Base-by-base conservation (phyloP, 768 basidiomycete genomes). In the Boletus pseudopeckii region DNA sequence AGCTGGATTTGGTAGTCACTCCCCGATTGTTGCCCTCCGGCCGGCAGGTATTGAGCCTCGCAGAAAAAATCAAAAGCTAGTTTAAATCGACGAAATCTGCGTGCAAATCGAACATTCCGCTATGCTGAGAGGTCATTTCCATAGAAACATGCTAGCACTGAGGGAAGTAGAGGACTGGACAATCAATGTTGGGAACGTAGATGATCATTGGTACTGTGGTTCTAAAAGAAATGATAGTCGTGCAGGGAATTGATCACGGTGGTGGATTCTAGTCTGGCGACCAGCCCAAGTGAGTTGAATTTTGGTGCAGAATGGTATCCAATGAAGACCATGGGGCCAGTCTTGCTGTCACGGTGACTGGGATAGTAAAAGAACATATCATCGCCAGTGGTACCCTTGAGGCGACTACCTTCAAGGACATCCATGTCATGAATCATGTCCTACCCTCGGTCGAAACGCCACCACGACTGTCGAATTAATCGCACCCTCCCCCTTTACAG, bases 381-480 rank as follows among this genome's bases (percentile, higher is more conserved):
- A 13, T 40, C 20, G 3, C 20, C 39, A 20, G 39, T 41, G 22
- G 9, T 22, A 22, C 24, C 24, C 24, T 26, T 26, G 24, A 26
- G 24, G 24, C 24, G 24, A 28, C 28, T 28, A 28, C 40, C 7
- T 48, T 50, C 34, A 18, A 36, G 20, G 33, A 8, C 24, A 26
- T 41, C 22, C 33, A 17, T 20, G 26, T 60, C 56, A 64, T 15
- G 44, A 50, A 45, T 48, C 24, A 6, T 50, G 45, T 43, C 40
- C 50, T 43, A 43, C 30, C 15, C 46, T 61, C 28, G 79, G 78
- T 56, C 75, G 72, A 58, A 88, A 73, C 18, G 77, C 76, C 56
- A 84, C 76, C 26, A 93, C 82, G 30, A 89, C 62, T 2, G 88
- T 80, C 7, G 86, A 83, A 71, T 96, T 97, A 59, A 77, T 76